phyloP scores from a whole-genome alignment of 768 basidiomycete genomes.

The Mycena vitilis region DNA sequence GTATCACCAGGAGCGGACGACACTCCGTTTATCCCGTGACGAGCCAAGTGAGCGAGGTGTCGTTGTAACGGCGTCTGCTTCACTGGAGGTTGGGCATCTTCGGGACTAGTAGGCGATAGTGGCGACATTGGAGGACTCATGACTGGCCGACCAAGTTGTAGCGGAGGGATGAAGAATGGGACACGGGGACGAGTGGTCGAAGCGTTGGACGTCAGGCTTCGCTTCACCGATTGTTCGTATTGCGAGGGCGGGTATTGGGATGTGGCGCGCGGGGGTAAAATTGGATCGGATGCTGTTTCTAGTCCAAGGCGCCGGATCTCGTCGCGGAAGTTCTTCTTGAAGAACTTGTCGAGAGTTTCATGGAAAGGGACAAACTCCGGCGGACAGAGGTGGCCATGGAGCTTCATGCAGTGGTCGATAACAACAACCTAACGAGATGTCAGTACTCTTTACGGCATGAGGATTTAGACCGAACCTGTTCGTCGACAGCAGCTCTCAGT shows the following conservation, averaged over 20 bases:
- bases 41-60: constrained; percentile 82
- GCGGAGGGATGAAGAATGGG: constrained; percentile 60
- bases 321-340: constrained; percentile 85
- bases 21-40: constrained; percentile 86
- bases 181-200: constrained; percentile 53
- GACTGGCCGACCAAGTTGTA: constrained; percentile 60
- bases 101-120: constrained; percentile 46
- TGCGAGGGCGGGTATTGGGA: constrained; percentile 60
- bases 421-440: constrained; percentile 67
- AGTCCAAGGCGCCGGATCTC: constrained; percentile 80
- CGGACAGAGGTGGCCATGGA: constrained; percentile 86
- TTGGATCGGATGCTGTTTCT: constrained; percentile 63
- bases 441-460: constrained; percentile 12
- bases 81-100: constrained; percentile 41
- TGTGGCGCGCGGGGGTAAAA: constrained; percentile 53
- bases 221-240: constrained; percentile 62
- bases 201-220: constrained; percentile 56
- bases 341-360: constrained; percentile 87
- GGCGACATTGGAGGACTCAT: constrained; percentile 60
- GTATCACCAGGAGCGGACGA: constrained; percentile 80
- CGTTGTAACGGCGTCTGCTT: constrained; percentile 84
- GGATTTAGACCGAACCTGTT: constrained; percentile 67
- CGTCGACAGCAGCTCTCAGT: constrained; percentile 80
- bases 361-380: constrained; percentile 95
- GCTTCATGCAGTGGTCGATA: constrained; percentile 84